Evolutionary conservation across 2,329 filamentous ascomycete species (phyloP).

Genomic region (Cryphonectria radicalis): DNA sequence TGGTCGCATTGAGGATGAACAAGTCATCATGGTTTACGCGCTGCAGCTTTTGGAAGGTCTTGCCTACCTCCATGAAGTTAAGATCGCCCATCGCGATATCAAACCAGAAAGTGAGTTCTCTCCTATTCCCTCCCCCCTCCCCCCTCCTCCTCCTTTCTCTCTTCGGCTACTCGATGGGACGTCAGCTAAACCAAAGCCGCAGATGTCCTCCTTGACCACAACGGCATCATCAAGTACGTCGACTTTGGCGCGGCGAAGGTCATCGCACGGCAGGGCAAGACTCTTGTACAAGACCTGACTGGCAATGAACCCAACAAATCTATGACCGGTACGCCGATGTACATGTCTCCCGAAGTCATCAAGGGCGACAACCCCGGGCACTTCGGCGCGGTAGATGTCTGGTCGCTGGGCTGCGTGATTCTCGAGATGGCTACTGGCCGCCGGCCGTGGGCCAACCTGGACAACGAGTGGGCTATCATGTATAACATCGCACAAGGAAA

Average conservation of each 20-base stretch:
- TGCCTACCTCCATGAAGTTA: slow-evolving; percentile 87
- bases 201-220: slow-evolving; percentile 96
- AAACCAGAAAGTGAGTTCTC: slow-evolving; percentile 84
- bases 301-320: slow-evolving; percentile 75
- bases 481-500: slow-evolving; percentile 99
- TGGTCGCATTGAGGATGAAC: slow-evolving; percentile 95
- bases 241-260: slow-evolving; percentile 98
- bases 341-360: slow-evolving; percentile 99
- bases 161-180: not conserved
- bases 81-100: slow-evolving; percentile 95
- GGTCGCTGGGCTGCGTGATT: slow-evolving; percentile 95
- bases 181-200: slow-evolving; percentile 26
- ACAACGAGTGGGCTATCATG: slow-evolving; percentile 99
- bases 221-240: slow-evolving; percentile 98
- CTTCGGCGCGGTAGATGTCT: slow-evolving; percentile 89
- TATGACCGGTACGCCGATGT: slow-evolving; percentile 99
- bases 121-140: not conserved
- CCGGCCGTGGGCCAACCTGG: slow-evolving; percentile 90
- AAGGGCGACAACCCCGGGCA: slow-evolving; percentile 82
- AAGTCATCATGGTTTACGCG: slow-evolving; percentile 95
- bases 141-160: too few relatives aligned
- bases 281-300: slow-evolving; percentile 69
- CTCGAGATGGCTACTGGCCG: slow-evolving; percentile 96
- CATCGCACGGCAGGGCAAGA: slow-evolving; percentile 91
- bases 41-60: slow-evolving; percentile 92